Conservation (phyloP, 208 protist genomes). For the Trichomonas gallinae region DNA sequence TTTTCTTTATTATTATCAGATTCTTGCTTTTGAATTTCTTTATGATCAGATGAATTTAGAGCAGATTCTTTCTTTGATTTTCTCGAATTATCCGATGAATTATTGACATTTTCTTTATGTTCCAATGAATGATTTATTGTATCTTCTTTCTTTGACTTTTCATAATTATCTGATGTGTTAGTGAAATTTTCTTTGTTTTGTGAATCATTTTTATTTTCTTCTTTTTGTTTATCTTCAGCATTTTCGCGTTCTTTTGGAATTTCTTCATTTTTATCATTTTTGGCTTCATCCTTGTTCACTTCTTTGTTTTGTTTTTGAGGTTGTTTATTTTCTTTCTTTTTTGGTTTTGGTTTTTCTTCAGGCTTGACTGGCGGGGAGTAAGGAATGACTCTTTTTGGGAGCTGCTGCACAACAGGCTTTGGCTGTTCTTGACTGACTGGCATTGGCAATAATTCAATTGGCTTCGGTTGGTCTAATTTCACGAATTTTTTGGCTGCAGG, state of each 20-base stretch:
- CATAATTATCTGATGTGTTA: neutral
- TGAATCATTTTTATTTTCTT: neutral
- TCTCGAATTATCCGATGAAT: neutral
- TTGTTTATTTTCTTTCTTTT: neutral
- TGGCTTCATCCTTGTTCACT: neutral
- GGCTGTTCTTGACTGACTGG: neutral
- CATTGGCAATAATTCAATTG: neutral
- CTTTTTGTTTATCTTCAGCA: neutral
- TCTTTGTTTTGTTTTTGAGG: neutral
- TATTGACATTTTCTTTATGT: neutral
- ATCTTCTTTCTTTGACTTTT: too few species aligned
- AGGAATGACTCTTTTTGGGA: neutral
- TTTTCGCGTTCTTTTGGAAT: neutral
- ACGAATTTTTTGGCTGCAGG: neutral
- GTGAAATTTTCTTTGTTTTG: neutral
- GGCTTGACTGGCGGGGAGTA: neutral
- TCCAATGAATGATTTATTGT: too few species aligned
- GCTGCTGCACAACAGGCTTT: neutral
- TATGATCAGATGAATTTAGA: too few species aligned
- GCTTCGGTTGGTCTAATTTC: neutral
- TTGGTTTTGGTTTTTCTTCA: neutral
- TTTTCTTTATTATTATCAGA: neutral
- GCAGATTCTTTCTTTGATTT: neutral
- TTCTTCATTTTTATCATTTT: neutral
- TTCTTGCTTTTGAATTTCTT: neutral